These are phyloP conservation scores for Colletotrichum sp. DNA, from an alignment of 2,329 filamentous ascomycete genomes.

Conservation along the genomic window DNA sequence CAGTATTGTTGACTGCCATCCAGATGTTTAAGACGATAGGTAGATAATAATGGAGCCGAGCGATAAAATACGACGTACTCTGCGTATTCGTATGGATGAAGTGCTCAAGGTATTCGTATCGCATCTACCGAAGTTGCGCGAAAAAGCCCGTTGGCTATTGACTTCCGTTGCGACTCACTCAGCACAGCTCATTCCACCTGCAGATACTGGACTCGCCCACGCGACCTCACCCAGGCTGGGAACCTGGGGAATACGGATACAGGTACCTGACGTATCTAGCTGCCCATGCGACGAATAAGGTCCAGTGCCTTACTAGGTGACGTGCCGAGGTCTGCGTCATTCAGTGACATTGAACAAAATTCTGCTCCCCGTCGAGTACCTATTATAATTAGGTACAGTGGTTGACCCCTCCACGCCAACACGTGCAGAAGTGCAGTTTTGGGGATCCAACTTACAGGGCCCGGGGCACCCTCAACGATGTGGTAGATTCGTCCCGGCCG, in stretches of 20 bases:
- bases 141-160: background rate
- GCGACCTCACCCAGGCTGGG: background rate
- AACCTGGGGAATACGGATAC: background rate
- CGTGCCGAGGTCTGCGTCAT: conserved; percentile 2
- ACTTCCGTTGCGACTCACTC: background rate
- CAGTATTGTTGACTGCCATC: background rate
- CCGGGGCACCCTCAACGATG: background rate
- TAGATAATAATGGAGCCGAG: background rate
- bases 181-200: background rate
- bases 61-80: background rate
- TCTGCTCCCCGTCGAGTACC: background rate
- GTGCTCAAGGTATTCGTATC: background rate
- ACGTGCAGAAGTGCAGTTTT: conserved; percentile 6
- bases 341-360: background rate
- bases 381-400: background rate
- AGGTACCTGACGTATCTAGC: background rate
- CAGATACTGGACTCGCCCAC: background rate
- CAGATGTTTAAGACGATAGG: background rate
- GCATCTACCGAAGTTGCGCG: background rate
- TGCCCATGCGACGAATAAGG: background rate
- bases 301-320: background rate
- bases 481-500: background rate
- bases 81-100: background rate
- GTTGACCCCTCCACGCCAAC: background rate
- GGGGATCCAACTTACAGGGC: background rate